Conservation (phyloP, 75 land plant species). For the Sequoiadendron giganteum region DNA sequence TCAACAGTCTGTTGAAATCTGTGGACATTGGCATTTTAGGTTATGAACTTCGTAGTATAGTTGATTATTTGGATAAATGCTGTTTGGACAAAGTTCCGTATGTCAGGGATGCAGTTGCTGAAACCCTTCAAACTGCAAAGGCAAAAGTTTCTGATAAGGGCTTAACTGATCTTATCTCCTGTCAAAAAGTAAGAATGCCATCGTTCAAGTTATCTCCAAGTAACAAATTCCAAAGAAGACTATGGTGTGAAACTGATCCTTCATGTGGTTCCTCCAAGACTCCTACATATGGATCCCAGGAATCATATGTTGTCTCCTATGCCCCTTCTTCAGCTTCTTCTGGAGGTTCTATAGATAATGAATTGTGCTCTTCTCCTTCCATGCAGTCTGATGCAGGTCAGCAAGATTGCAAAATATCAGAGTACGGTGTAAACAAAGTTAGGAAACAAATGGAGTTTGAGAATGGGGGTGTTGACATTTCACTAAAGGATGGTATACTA, state of each 20-base stretch:
- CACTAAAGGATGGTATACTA: conserved; percentile 46
- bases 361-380: conserved; percentile 16
- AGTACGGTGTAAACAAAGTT: not conserved
- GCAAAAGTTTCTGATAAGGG: conserved; percentile 9
- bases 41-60: conserved; percentile 42
- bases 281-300: conserved; percentile 42
- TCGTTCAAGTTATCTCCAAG: conserved; percentile 19
- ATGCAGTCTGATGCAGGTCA: conserved; percentile 16
- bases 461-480: conserved; percentile 44
- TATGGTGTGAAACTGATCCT: not conserved
- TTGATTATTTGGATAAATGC: conserved; percentile 54
- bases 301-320: conserved; percentile 29
- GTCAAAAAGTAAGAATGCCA: conserved; percentile 11
- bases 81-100: conserved; percentile 57
- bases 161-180: not conserved
- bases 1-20: conserved; percentile 54
- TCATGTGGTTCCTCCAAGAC: conserved; percentile 25
- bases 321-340: conserved; percentile 13
- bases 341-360: not conserved
- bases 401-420: conserved; percentile 22
- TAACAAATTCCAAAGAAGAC: conserved; percentile 13
- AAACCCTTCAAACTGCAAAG: conserved; percentile 72
- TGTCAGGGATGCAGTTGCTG: conserved; percentile 64
- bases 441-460: conserved; percentile 38
- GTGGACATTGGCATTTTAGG: conserved; percentile 45